Evolutionary conservation across 768 basidiomycete species (phyloP).

Genomic region (Hebeloma cylindrosporum): DNA sequence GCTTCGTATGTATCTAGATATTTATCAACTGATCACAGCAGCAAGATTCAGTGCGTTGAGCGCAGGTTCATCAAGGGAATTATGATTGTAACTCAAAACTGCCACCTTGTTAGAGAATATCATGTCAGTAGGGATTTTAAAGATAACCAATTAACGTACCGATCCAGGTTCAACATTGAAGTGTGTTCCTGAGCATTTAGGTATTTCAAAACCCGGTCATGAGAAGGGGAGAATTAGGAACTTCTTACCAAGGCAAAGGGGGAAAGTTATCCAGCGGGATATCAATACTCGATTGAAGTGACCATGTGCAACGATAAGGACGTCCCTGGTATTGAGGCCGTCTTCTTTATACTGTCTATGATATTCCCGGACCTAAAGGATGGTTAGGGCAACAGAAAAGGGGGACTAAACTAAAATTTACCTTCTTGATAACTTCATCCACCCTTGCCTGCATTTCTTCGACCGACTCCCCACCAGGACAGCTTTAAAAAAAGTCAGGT

Average conservation of each 20-base stretch:
- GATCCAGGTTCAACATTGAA: slow-evolving; percentile 87
- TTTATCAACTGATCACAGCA: slow-evolving; percentile 23
- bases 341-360: slow-evolving; percentile 72
- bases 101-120: too few relatives aligned
- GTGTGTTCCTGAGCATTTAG: slow-evolving; percentile 73
- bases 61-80: slow-evolving; percentile 72
- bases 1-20: not conserved
- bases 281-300: slow-evolving; percentile 57
- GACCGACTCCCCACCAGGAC: slow-evolving; percentile 85
- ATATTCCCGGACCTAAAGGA: slow-evolving; percentile 62
- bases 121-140: too few relatives aligned
- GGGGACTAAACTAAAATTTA: slow-evolving; percentile 22
- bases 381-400: not conserved
- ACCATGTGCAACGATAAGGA: slow-evolving; percentile 89
- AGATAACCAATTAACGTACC: slow-evolving; percentile 38
- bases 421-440: slow-evolving; percentile 73
- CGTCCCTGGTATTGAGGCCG: slow-evolving; percentile 66
- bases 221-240: too few relatives aligned
- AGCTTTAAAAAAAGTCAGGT: slow-evolving; percentile 45
- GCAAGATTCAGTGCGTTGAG: slow-evolving; percentile 74
- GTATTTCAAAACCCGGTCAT: too few relatives aligned
- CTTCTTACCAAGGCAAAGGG: slow-evolving; percentile 32
- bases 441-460: slow-evolving; percentile 79
- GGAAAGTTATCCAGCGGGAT: slow-evolving; percentile 30
- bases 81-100: slow-evolving; percentile 83